Conservation (phyloP, 2,329 filamentous ascomycete genomes). For the Fusarium sp. region DNA sequence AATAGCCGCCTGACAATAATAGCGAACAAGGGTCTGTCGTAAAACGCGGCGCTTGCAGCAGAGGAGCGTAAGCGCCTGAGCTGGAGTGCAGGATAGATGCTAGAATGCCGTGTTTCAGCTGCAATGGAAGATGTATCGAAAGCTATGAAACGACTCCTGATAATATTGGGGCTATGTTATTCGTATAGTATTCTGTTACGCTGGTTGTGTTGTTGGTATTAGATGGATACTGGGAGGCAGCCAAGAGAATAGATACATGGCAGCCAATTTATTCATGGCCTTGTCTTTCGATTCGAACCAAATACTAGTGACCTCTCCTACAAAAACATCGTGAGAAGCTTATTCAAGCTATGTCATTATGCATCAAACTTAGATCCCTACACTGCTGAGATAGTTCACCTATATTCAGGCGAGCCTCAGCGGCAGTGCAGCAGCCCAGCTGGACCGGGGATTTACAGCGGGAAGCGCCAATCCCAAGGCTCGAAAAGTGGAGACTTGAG, state of each 20-base stretch:
- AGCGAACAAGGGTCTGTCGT: slow-evolving; percentile 16
- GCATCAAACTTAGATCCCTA: slow-evolving; percentile 22
- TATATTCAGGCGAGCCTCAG: slow-evolving; percentile 27
- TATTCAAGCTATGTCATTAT: slow-evolving; percentile 13
- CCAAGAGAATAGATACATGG: slow-evolving; percentile 7
- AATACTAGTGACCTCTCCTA: not conserved
- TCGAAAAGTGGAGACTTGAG: slow-evolving; percentile 19
- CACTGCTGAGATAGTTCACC: slow-evolving; percentile 34
- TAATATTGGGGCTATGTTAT: not conserved
- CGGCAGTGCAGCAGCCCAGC: slow-evolving; percentile 27
- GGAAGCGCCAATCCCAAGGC: slow-evolving; percentile 30
- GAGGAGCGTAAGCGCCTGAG: slow-evolving; percentile 23
- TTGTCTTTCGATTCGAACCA: not conserved
- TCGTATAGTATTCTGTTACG: not conserved
- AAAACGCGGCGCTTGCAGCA: slow-evolving; percentile 30
- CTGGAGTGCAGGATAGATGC: not conserved
- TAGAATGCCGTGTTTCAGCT: slow-evolving; percentile 14
- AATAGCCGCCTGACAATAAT: slow-evolving; percentile 18
- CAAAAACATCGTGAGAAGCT: not conserved
- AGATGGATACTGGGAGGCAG: slow-evolving; percentile 22
- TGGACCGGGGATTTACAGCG: slow-evolving; percentile 15
- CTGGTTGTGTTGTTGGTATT: slow-evolving; percentile 1
- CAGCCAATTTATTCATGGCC: not conserved
- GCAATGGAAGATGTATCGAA: not conserved
- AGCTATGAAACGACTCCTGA: slow-evolving; percentile 1